Conservation (phyloP, 148 eudicot genomes). For the Silene latifolia region DNA sequence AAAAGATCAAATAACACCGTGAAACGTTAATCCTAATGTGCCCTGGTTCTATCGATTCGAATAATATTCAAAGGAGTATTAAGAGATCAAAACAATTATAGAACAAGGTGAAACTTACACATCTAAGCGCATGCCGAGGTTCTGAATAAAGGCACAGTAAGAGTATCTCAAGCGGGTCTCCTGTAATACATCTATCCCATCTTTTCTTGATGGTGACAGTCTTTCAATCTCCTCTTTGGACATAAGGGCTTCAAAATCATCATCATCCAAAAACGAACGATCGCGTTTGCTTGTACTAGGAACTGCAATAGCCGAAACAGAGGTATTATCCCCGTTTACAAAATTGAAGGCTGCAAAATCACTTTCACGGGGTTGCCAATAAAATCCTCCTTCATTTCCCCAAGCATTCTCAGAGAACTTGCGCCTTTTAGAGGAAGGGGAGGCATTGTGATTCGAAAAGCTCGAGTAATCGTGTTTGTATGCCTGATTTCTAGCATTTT, state of each 20-base stretch:
- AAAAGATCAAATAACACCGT: too few species aligned
- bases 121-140: constrained; percentile 73
- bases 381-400: constrained; percentile 40
- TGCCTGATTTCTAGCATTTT: constrained; percentile 28
- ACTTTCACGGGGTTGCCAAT: constrained; percentile 31
- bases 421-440: constrained; percentile 60
- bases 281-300: constrained; percentile 64
- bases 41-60: not conserved
- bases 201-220: constrained; percentile 91
- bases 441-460: constrained; percentile 22
- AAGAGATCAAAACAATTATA: too few species aligned
- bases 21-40: not conserved
- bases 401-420: constrained; percentile 49
- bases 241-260: constrained; percentile 48
- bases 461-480: constrained; percentile 25
- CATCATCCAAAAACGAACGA: constrained; percentile 56
- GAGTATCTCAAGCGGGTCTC: constrained; percentile 82
- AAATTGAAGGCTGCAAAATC: constrained; percentile 20
- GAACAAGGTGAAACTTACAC: constrained; percentile 49
- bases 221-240: constrained; percentile 90
- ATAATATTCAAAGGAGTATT: not conserved
- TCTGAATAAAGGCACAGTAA: constrained; percentile 85
- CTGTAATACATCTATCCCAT: constrained; percentile 78
- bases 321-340: constrained; percentile 17
- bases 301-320: constrained; percentile 31